Base-by-base conservation (phyloP, 1,284 basidiomycete species). In the Moesziomyces aphidis region DNA sequence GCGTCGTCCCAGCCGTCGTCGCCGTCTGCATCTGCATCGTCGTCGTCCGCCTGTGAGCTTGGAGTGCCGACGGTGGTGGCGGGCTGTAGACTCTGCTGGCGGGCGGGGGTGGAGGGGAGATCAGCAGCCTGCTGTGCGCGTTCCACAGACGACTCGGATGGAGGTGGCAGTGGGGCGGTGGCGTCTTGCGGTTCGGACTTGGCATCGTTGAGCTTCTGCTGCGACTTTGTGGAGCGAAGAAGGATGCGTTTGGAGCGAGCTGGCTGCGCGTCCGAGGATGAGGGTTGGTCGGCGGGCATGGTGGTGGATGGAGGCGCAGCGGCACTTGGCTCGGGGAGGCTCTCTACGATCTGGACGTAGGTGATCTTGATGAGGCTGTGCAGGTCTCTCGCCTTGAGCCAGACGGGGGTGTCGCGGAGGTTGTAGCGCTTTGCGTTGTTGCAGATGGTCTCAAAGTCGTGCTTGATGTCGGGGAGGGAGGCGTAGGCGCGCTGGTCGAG, bases 351-450 rank as follows among this genome's bases (percentile, higher is more conserved):
- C 34, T 73, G 69, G 43, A 75, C 73, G 43, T 78, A 78, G 22
- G 71, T 66, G 55, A 80, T 76, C 65, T 79, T 81, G 66, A 82
- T 58, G 47, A 78, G 44, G 23, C 71, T 68, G 45, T 76, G 88
- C 22, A 91, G 85, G 62, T 87, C 86, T 83, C 91, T 91, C 10
- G 95, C 94, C 85, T 95, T 92, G 61, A 89, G 88, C 88, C 90
- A 95, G 57, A 97, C 94, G 61, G 88, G 88, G 83, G 93, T 95
- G 28, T 91, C 92, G 83, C 91, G 91, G 84, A 90, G 88, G 85
- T 97, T 97, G 86, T 95, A 97, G 74, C 88, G 87, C 86, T 93
- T 93, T 22, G 95, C 95, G 83, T 97, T 97, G 79, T 88, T 89
- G 85, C 95, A 96, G 85, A 94, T 93, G 42, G 91, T 88, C 77